A percentile compares a stretch with the other conserved stretches of the same genome.
These are phyloP conservation scores for Sugiyamaella smithiae DNA, from an alignment of 805 yeast genomes.

Conservation along the genomic window DNA sequence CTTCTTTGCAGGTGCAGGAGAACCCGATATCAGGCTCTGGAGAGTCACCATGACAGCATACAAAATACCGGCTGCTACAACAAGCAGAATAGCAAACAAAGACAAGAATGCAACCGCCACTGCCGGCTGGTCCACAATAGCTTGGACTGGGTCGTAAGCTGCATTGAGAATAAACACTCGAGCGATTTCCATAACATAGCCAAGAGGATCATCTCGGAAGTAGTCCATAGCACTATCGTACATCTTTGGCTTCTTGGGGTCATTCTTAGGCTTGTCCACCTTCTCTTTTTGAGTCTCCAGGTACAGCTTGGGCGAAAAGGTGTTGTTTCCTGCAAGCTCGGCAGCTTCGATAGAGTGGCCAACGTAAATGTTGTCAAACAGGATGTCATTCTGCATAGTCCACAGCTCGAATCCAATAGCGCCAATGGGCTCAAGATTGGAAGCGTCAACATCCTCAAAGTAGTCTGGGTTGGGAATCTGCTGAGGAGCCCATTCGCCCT, in stretches of 20 bases:
- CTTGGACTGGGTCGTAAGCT: conserved; percentile 31
- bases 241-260: conserved; percentile 17
- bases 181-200: conserved; percentile 28
- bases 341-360: conserved; percentile 87
- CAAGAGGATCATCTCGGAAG: conserved; percentile 36
- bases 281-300: conserved; percentile 32
- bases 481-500: conserved; percentile 76
- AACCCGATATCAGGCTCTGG: not conserved
- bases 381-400: conserved; percentile 73
- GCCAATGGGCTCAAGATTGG: conserved; percentile 64
- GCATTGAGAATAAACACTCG: conserved; percentile 32
- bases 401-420: conserved; percentile 87
- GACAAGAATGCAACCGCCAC: conserved; percentile 32
- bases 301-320: conserved; percentile 48
- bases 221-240: conserved; percentile 27
- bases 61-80: conserved; percentile 27
- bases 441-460: conserved; percentile 55
- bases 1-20: not conserved
- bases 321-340: conserved; percentile 73
- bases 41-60: conserved; percentile 23
- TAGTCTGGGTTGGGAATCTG: conserved; percentile 67
- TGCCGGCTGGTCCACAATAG: conserved; percentile 37
- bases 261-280: conserved; percentile 27
- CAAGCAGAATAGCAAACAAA: conserved; percentile 18
- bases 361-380: conserved; percentile 80